phyloP scores from a whole-genome alignment of 306 rosid species.

The Cicer bijugum region DNA sequence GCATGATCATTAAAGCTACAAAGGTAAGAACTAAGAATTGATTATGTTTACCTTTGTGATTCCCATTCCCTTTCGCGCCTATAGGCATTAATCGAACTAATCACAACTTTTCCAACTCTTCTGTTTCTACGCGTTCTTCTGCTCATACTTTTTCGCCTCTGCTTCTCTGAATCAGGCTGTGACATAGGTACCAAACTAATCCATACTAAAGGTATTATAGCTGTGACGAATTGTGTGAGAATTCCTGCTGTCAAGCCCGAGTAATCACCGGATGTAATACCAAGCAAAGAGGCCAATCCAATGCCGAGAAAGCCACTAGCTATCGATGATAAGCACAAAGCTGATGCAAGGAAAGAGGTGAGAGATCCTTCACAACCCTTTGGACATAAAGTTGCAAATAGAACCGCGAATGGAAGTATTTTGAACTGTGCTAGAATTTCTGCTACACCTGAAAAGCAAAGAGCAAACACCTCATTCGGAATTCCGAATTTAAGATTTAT shows the following conservation, averaged over 20 bases:
- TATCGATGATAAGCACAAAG: slow-evolving; percentile 72
- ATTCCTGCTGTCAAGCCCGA: slow-evolving; percentile 71
- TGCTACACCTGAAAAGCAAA: slow-evolving; percentile 75
- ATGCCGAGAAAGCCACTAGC: slow-evolving; percentile 73
- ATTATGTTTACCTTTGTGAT: slow-evolving; percentile 46
- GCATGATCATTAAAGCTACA: slow-evolving; percentile 12
- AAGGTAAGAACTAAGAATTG: slow-evolving; percentile 7
- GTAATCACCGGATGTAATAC: slow-evolving; percentile 67
- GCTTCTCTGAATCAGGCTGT: slow-evolving; percentile 50
- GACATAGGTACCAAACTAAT: slow-evolving; percentile 57
- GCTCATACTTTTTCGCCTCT: slow-evolving; percentile 56
- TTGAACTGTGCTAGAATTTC: slow-evolving; percentile 83
- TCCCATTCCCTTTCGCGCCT: slow-evolving; percentile 73
- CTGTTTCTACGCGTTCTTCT: slow-evolving; percentile 67
- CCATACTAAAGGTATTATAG: slow-evolving; percentile 68
- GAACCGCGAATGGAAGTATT: slow-evolving; percentile 78
- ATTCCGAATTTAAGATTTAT: slow-evolving; percentile 70
- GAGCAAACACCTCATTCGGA: slow-evolving; percentile 67
- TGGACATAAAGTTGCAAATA: slow-evolving; percentile 71
- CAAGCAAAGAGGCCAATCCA: slow-evolving; percentile 73
- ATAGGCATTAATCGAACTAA: slow-evolving; percentile 56
- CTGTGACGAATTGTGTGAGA: slow-evolving; percentile 68
- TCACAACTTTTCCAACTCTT: slow-evolving; percentile 73
- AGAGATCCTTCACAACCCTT: slow-evolving; percentile 92
- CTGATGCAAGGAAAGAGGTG: slow-evolving; percentile 79